Percentiles rank a stretch among this genome's conserved stretches.
Conservation (phyloP, 441 rosid genomes). For the Brassica hybrid region DNA sequence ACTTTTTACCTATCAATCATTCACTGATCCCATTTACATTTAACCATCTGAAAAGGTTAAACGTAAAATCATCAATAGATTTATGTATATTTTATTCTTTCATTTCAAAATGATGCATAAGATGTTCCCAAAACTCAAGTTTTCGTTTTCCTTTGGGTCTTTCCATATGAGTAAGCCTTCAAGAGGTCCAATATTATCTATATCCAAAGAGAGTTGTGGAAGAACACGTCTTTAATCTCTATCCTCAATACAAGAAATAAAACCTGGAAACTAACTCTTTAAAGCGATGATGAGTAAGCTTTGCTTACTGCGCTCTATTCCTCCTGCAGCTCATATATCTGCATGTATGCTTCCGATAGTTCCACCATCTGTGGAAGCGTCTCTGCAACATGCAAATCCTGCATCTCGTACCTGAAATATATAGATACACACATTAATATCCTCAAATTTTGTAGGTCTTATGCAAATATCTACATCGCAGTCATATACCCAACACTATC, state of each 20-base stretch:
- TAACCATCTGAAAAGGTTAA: neutral
- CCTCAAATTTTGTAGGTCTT: neutral
- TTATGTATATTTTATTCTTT: neutral
- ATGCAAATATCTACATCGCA: neutral
- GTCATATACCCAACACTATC: neutral
- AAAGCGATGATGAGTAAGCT: neutral
- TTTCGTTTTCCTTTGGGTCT: neutral
- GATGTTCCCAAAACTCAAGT: neutral
- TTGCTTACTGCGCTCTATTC: conserved; percentile 36
- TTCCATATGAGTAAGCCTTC: neutral
- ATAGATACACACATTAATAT: too few species aligned
- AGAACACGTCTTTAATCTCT: conserved; percentile 11
- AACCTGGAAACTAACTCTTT: conserved; percentile 4
- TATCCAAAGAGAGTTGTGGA: neutral
- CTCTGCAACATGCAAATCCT: too few species aligned
- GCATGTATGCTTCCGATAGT: too few species aligned
- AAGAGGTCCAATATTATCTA: conserved; percentile 1
- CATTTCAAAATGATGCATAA: conserved; percentile 9
- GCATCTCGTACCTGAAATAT: too few species aligned
- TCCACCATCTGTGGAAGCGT: too few species aligned
- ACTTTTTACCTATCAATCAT: neutral
- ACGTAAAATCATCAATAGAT: neutral
- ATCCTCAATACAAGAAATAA: neutral
- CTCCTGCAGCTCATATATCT: too few species aligned
- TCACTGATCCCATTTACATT: neutral